A percentile compares a stretch with the other conserved stretches of the same genome.
These are phyloP conservation scores for Phylloporus sp. DNA, from an alignment of 768 basidiomycete species.

Conservation along the genomic window DNA sequence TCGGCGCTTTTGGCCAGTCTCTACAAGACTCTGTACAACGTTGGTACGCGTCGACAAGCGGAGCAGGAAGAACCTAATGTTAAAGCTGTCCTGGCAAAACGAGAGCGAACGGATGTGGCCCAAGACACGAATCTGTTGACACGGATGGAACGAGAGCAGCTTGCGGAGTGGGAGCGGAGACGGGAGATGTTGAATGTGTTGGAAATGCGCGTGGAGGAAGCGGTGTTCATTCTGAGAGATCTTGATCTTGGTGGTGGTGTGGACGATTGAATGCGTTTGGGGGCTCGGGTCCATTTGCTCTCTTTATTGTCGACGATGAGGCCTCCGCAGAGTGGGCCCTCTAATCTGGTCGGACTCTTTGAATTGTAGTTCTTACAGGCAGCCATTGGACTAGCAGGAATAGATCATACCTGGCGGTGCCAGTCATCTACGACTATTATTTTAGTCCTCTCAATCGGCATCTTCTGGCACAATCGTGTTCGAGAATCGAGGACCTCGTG, in stretches of 20 bases:
- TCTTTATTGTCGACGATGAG: not conserved
- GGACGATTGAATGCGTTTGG: conserved; percentile 41
- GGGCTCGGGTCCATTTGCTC: conserved; percentile 42
- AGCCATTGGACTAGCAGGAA: no score
- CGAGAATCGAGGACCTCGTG: no score
- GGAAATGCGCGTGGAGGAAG: conserved; percentile 83
- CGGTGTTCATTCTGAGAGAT: conserved; percentile 86
- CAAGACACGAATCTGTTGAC: conserved; percentile 68
- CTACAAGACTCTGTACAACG: conserved; percentile 90
- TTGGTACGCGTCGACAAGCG: conserved; percentile 64
- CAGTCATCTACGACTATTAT: no score
- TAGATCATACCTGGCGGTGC: no score
- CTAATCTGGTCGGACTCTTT: no score
- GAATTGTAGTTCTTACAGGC: no score
- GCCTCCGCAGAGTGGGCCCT: no score
- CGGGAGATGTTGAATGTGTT: conserved; percentile 72
- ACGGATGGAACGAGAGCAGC: conserved; percentile 68
- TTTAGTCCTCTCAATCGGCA: no score
- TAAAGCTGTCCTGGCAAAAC: conserved; percentile 73
- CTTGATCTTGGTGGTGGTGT: conserved; percentile 48
- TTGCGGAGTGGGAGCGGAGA: conserved; percentile 72
- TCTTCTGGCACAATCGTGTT: no score
- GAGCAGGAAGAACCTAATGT: conserved; percentile 68
- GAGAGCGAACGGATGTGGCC: conserved; percentile 80
- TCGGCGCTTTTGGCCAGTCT: conserved; percentile 69